These are phyloP conservation scores for Naumovozyma dairenensis DNA, from an alignment of 805 yeast genomes.

Conservation along the genomic window DNA sequence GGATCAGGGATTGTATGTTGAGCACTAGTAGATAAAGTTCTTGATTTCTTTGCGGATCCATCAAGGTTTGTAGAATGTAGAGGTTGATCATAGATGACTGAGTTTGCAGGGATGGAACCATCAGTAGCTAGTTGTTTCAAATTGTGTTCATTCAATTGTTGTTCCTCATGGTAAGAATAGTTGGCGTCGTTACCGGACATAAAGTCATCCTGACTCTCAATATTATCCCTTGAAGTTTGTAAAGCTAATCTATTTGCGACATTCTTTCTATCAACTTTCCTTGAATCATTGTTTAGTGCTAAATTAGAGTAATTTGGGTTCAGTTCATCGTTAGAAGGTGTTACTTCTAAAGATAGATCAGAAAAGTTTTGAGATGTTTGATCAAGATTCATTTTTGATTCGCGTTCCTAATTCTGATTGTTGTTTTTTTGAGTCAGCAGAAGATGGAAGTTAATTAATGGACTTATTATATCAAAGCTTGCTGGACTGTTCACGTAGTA, in stretches of 20 bases:
- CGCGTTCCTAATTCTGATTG: too few relatives aligned
- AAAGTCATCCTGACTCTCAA: slow-evolving; percentile 2
- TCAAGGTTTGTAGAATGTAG: slow-evolving; percentile 4
- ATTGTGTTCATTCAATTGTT: slow-evolving; percentile 23
- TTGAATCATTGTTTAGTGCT: slow-evolving; percentile 7
- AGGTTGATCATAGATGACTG: slow-evolving; percentile 13
- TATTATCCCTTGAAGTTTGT: neutral
- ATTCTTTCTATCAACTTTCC: neutral
- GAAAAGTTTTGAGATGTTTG: slow-evolving; percentile 5
- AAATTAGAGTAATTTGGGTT: slow-evolving; percentile 11
- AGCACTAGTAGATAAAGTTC: slow-evolving; percentile 21
- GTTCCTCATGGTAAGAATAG: slow-evolving; percentile 27
- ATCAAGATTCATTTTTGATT: slow-evolving; percentile 3
- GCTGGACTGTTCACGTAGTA: too few relatives aligned
- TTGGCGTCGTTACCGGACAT: slow-evolving; percentile 15
- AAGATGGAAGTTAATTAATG: too few relatives aligned
- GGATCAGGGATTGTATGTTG: slow-evolving; percentile 20
- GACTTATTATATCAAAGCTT: too few relatives aligned
- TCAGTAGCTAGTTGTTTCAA: slow-evolving; percentile 26
- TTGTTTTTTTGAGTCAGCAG: too few relatives aligned
- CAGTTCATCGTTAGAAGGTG: slow-evolving; percentile 21
- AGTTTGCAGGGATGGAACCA: slow-evolving; percentile 10
- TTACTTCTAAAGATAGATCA: slow-evolving; percentile 20
- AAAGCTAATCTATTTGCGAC: neutral
- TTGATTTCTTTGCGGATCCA: slow-evolving; percentile 4